These are phyloP conservation scores for Mycotypha africana DNA, from an alignment of 371 early-diverging fungal species.

Conservation along the genomic window DNA sequence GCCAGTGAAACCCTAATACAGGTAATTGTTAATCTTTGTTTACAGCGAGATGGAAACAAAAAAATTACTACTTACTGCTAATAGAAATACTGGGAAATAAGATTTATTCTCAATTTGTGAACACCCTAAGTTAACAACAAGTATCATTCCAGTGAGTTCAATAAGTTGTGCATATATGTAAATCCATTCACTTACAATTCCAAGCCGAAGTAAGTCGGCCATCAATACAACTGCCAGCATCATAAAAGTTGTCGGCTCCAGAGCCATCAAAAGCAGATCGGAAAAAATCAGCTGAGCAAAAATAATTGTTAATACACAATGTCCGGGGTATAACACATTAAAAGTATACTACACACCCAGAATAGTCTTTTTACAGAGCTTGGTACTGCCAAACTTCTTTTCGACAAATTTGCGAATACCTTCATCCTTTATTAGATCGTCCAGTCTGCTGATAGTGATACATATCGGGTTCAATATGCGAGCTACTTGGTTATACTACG, in stretches of 20 bases:
- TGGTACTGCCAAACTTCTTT: slow-evolving; percentile 61
- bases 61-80: slow-evolving; percentile 44
- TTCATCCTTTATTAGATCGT: slow-evolving; percentile 49
- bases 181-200: slow-evolving; percentile 66
- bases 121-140: slow-evolving; percentile 53
- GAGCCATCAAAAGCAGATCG: slow-evolving; percentile 94
- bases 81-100: slow-evolving; percentile 86
- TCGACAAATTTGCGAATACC: slow-evolving; percentile 64
- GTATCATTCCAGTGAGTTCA: no score
- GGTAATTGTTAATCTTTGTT: neutral
- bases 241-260: slow-evolving; percentile 92
- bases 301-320: neutral
- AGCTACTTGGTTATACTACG: slow-evolving; percentile 90
- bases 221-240: slow-evolving; percentile 96
- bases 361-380: slow-evolving; percentile 62
- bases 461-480: slow-evolving; percentile 89
- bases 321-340: neutral
- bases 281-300: slow-evolving; percentile 79
- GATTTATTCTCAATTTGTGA: slow-evolving; percentile 89
- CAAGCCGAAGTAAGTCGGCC: slow-evolving; percentile 91
- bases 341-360: slow-evolving; percentile 46
- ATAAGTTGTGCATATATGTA: no score
- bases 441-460: slow-evolving; percentile 68
- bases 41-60: neutral
- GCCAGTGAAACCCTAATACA: slow-evolving; percentile 63